These are phyloP conservation scores for Penicillium thymicola DNA, from an alignment of 2,329 filamentous ascomycete species.

Conservation along the genomic window DNA sequence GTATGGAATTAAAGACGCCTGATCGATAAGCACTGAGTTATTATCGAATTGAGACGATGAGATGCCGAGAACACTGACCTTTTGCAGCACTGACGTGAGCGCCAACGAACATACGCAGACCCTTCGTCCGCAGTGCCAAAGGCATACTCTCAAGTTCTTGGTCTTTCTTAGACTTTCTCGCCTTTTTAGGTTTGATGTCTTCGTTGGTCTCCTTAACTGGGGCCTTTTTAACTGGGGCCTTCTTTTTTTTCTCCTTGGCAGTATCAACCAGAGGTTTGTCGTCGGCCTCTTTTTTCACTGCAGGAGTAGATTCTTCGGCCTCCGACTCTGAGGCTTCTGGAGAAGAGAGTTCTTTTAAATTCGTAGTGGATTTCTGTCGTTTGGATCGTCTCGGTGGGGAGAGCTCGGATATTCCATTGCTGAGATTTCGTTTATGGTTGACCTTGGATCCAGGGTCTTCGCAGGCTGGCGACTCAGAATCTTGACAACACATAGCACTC, in stretches of 20 bases:
- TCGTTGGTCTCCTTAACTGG: conserved; percentile 13
- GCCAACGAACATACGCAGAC: conserved; percentile 79
- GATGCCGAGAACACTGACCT: conserved; percentile 51
- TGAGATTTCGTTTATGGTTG: conserved; percentile 29
- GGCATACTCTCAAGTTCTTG: conserved; percentile 58
- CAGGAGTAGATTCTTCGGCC: conserved; percentile 5
- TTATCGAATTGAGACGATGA: conserved; percentile 1
- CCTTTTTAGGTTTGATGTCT: conserved; percentile 42
- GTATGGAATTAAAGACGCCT: conserved; percentile 86
- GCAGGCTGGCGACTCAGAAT: not conserved
- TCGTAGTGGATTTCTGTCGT: conserved; percentile 25
- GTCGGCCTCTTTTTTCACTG: conserved; percentile 7
- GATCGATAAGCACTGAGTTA: conserved; percentile 10
- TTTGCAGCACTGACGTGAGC: conserved; percentile 90
- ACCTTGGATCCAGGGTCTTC: conserved; percentile 8
- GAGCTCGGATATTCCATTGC: conserved; percentile 20
- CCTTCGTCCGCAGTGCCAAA: conserved; percentile 65
- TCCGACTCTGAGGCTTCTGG: conserved; percentile 18
- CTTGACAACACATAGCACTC: conserved; percentile 4
- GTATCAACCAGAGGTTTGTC: conserved; percentile 1
- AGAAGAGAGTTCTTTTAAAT: conserved; percentile 18
- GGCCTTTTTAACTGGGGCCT: conserved; percentile 10
- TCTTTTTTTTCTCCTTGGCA: conserved; percentile 14
- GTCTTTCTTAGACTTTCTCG: conserved; percentile 55
- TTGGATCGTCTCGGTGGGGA: conserved; percentile 32